Base-by-base conservation (phyloP, 2,329 filamentous ascomycete species). In the Cadophora luteo-olivacea region DNA sequence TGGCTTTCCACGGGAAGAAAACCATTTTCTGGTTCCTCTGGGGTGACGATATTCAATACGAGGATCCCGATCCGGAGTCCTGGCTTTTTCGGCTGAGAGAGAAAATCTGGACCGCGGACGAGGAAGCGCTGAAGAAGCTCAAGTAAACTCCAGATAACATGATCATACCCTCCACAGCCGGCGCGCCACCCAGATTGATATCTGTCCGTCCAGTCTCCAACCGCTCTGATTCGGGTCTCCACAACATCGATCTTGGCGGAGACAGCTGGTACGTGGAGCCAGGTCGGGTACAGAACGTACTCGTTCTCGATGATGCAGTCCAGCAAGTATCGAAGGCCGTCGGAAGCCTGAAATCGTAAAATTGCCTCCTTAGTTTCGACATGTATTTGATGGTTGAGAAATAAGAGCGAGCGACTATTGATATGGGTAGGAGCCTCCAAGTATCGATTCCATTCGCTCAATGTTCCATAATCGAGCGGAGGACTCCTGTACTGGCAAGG, bases 241-340 rank as follows among this genome's bases (percentile, higher is more conserved):
- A 58, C 55, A n/a, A 58, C 9, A 41, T 58, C 55, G 5, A 41
- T n/a, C 2, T 24, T 29, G 32, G 55, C 38, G 14, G 33, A 38
- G 12, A 58, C 55, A n/a, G 14, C 55, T 33, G 55, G 55, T 33
- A 58, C 33, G n/a, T 38, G n/a, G 16, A 58, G 55, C 55, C 55
- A 58, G 19, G 55, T 58, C 33, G 55, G 32, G 11, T 25, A 58
- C 5, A 58, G 3, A 33, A 38, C 8, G 22, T 24, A 22, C n/a
- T 58, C 33, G n/a, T 58, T 58, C 33, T 58, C 55, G 22, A 58
- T 38, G 11, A 58, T 58, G 22, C 55, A 58, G 12, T 58, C 55
- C 9, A 58, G 55, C 11, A 41, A 22, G 16, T 58, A 58, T 11
- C 14, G 24, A 19, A 58, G 55, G 16, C 55, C 33, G n/a, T 8